Conservation (phyloP, 2,329 filamentous ascomycete genomes). For the Ophiostoma angusticollis region DNA sequence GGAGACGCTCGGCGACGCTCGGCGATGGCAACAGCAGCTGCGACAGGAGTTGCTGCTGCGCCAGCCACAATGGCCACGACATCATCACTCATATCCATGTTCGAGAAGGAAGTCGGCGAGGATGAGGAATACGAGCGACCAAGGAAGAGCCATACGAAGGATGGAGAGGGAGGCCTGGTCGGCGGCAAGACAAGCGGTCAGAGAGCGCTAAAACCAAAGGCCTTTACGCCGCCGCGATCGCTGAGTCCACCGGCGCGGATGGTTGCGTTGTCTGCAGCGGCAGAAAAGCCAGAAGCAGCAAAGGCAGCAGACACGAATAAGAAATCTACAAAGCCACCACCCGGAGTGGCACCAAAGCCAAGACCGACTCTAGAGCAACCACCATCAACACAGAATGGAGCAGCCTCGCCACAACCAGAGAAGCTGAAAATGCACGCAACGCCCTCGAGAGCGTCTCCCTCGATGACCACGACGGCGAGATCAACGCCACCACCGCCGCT, state of each 20-base stretch:
- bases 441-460: too few relatives aligned
- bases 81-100: slow-evolving; percentile 53
- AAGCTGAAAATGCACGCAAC: too few relatives aligned
- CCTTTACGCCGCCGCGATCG: slow-evolving; percentile 22
- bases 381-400: background rate
- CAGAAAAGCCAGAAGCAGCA: background rate
- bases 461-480: background rate
- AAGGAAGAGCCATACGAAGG: slow-evolving; percentile 18
- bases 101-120: slow-evolving; percentile 37
- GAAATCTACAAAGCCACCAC: background rate
- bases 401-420: background rate
- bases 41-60: background rate
- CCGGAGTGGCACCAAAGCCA: background rate
- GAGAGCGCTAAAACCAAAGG: slow-evolving; percentile 10
- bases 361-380: background rate
- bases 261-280: too few relatives aligned
- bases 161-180: background rate
- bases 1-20: slow-evolving; percentile 2
- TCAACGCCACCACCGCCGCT: too few relatives aligned
- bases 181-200: background rate
- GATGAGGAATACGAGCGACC: slow-evolving; percentile 1
- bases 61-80: slow-evolving; percentile 47
- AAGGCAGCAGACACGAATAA: background rate
- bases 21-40: background rate
- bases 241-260: too few relatives aligned